A percentile compares a stretch with the other conserved stretches of the same genome.
Evolutionary conservation across 2,329 filamentous ascomycete species (phyloP).

Genomic region (Erysiphe neolycopersici): DNA sequence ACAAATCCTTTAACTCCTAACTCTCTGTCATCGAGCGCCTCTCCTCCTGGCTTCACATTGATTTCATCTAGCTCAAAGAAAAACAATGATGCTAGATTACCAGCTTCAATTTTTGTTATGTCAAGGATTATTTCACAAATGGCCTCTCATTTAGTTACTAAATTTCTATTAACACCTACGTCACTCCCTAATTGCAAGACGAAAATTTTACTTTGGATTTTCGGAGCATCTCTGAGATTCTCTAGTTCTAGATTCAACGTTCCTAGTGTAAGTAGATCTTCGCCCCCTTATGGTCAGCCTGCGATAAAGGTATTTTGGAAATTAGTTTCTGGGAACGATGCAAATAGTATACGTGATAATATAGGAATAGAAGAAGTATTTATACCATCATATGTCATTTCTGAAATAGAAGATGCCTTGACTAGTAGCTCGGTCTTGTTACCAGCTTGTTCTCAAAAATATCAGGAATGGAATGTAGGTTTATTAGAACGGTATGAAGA

Average conservation of each 20-base stretch:
- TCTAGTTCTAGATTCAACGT: slow-evolving; percentile 1
- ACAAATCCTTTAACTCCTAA: neutral
- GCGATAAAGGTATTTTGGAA: slow-evolving; percentile 12
- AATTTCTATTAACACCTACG: neutral
- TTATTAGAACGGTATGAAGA: slow-evolving; percentile 29
- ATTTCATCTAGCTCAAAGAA: neutral
- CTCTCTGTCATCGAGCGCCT: neutral
- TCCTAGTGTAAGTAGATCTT: neutral
- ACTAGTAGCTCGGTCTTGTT: slow-evolving; percentile 23
- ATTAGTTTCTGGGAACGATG: slow-evolving; percentile 1
- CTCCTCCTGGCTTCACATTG: neutral
- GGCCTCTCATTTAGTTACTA: neutral
- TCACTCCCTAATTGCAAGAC: neutral
- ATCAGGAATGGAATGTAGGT: slow-evolving; percentile 41
- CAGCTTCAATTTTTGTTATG: neutral
- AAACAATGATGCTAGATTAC: neutral
- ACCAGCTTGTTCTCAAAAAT: slow-evolving; percentile 26
- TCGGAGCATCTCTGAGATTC: slow-evolving; percentile 1
- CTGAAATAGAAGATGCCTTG: slow-evolving; percentile 15
- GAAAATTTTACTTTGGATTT: slow-evolving; percentile 2
- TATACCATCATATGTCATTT: slow-evolving; percentile 24
- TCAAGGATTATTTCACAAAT: neutral
- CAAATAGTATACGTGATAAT: slow-evolving; percentile 2
- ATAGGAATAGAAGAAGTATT: slow-evolving; percentile 25
- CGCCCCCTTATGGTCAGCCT: neutral